Base-by-base conservation (phyloP, 2,329 filamentous ascomycete species). In the Karstenula rhodostoma region DNA sequence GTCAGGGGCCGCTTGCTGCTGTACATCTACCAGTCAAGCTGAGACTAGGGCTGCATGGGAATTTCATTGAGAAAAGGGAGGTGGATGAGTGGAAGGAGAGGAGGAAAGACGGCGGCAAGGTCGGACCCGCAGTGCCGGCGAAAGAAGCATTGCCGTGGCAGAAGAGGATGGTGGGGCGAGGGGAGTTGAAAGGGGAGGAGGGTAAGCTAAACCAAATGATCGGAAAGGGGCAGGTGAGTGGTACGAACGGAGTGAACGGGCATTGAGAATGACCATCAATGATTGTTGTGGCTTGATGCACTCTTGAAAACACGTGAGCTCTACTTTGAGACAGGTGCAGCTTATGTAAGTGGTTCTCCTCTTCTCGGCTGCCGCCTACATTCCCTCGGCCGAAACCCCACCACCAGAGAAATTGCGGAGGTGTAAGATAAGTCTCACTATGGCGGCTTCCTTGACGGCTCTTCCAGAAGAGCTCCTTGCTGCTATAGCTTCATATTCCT, bases 1-100 rank as follows among this genome's bases (percentile, higher is more conserved):
- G 66, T 4, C 74, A 76, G 29, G 73, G 73, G 15, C 79, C 80
- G 6, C 50, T 80, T 0, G 80, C 80, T 2, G 70, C 79, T 4
- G 67, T 80, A 1, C 73, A 81, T 64, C 53, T 83, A 53, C 81
- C 80, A 2, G 67, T 76, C 0, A 76, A 75, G 62, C 32, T 76
- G 53, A 67, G 70, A 42, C 51, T 75, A 37, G 73, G 73, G 10
- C 50, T 76, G 44, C 73, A 76, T 62, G 73, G 73, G 8, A 75
- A 75, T 54, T 76, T 73, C 48, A 63, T 76, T 5, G 73, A 72
- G 57, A 65, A 71, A 57, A 70, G 27, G 49, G 72, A 76, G 9
- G 56, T 76, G 32, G 68, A 73, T 27, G 69, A 68, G 32, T 76
- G 73, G 73, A 54, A 29, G 29, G 69, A 71, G 64, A 70, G 67